Conservation (phyloP, 305 asterid genomes). For the Withania somnifera region DNA sequence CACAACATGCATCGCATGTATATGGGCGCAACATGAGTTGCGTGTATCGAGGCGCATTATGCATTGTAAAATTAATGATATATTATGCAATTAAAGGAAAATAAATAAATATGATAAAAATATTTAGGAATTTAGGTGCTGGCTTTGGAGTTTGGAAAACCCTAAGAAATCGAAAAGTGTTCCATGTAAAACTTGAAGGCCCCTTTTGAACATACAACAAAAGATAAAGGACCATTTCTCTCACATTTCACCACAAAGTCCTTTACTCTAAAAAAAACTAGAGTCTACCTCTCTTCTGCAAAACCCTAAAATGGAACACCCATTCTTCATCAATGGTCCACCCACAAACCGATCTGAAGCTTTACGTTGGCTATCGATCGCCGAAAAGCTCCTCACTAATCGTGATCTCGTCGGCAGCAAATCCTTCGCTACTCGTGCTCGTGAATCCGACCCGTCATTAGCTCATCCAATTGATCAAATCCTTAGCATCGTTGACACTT, state of each 20-base stretch:
- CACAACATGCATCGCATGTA: no score
- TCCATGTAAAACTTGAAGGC: no score
- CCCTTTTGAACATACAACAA: no score
- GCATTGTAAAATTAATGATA: no score
- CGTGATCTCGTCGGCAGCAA: constrained; percentile 64
- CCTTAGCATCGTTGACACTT: constrained; percentile 66
- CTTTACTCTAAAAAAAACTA: no score
- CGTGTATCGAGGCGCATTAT: no score
- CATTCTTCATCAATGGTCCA: constrained; percentile 48
- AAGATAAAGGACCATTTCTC: neutral
- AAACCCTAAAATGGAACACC: constrained; percentile 33
- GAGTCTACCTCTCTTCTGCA: neutral
- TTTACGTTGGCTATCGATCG: constrained; percentile 42
- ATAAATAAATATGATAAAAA: no score
- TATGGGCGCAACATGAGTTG: no score
- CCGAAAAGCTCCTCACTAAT: constrained; percentile 42
- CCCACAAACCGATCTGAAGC: constrained; percentile 55
- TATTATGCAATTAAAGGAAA: no score
- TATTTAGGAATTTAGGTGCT: no score
- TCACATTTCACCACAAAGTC: neutral
- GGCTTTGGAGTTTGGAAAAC: no score
- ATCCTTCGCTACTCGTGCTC: constrained; percentile 82
- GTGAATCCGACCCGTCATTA: constrained; percentile 79
- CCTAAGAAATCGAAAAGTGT: no score
- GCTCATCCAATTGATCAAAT: constrained; percentile 59